Evolutionary conservation across 2,329 filamentous ascomycete species (phyloP), one percentile per base, ranked within the genome.

Genomic region (Dothidotthia symphoricarpi): DNA sequence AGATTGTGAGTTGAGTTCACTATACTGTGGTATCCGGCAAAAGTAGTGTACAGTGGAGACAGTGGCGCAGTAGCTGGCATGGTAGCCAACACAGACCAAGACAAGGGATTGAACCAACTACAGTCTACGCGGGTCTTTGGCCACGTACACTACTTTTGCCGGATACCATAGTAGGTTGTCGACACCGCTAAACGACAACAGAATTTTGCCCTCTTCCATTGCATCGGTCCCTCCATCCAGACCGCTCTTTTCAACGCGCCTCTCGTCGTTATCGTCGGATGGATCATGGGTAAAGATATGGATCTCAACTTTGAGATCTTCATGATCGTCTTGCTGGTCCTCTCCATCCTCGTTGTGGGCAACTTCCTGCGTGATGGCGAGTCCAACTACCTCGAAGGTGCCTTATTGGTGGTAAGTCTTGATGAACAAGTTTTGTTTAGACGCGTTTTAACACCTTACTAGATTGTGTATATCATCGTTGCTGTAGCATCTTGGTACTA

Each of bases 181-280:
- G 25, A 29, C 22, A 12, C n/a, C 15, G 36, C 40, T 50, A 24
- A 53, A 27, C 13, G 10, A 4, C 6, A 1, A 11, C 15, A 62
- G 75, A 91, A 93, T 69, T 84, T 90, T 61, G 87, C 88, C 0
- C 75, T 93, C 12, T 85, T 86, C 36, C 88, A 95, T 64, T 87
- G 91, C 45, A 81, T 95, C 16, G 88, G 87, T 16, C 83, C 88
- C 2, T 91, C 87, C 0, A 84, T 95, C 40, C 90, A 95, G 68
- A 95, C 90, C 0, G 88, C 89, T 1, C 78, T 95, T 11, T 82
- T 95, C 61, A 95, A 94, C 60, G 88, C 83, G 0, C 89, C 90
- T 0, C 75, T 95, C 2, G 83, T 88, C 4, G 83, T 95, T 25
- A 75, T 95, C 16, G 83, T 94, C 32, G 86, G 85, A 26, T 95